Conservation (phyloP, 495 filamentous ascomycete species). For the Penicillium simplicissimum region DNA sequence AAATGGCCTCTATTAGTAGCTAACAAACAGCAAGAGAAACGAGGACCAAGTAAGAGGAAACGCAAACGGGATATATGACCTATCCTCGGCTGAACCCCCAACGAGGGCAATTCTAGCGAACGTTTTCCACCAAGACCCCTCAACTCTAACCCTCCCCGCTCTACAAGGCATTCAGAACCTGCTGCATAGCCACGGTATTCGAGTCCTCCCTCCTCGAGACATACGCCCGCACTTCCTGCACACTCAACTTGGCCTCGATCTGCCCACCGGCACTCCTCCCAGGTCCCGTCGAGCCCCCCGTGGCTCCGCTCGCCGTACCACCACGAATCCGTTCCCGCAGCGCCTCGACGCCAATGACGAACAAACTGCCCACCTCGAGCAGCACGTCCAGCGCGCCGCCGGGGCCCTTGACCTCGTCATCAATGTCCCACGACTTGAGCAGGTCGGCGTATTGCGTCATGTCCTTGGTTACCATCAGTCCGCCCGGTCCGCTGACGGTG, state of each 20-base stretch:
- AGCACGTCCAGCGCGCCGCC: constrained; percentile 76
- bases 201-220: constrained; percentile 80
- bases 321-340: constrained; percentile 75
- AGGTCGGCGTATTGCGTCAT: constrained; percentile 86
- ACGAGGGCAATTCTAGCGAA: neutral
- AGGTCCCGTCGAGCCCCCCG: constrained; percentile 22
- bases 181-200: constrained; percentile 75
- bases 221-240: constrained; percentile 77
- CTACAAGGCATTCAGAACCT: constrained; percentile 64
- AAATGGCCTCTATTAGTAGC: neutral
- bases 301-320: constrained; percentile 34
- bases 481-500: constrained; percentile 84
- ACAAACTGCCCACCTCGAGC: constrained; percentile 92
- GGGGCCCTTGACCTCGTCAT: constrained; percentile 56
- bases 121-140: neutral
- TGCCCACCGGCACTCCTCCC: constrained; percentile 35
- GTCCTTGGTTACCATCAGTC: constrained; percentile 94
- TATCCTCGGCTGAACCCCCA: neutral
- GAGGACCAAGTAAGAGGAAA: neutral
- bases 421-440: constrained; percentile 77
- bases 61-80: neutral
- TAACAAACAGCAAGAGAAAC: neutral
- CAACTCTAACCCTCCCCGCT: neutral
- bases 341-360: constrained; percentile 90
- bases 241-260: constrained; percentile 56